Conservation (phyloP, 2,329 filamentous ascomycete species). For the Aulographum hederae region DNA sequence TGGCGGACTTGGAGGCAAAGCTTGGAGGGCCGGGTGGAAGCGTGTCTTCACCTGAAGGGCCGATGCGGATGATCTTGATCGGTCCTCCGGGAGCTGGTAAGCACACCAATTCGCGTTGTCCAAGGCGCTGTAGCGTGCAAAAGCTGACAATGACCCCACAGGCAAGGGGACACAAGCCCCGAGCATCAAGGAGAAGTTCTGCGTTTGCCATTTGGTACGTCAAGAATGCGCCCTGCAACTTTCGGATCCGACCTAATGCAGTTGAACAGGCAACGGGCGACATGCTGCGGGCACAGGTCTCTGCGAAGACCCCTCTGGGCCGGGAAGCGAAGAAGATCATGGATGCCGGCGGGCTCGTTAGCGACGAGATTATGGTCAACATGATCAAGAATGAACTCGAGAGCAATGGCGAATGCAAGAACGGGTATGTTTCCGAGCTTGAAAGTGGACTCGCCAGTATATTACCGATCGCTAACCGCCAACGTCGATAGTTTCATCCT, state of each 20-base stretch:
- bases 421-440: slow-evolving; percentile 53
- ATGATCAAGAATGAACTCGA: slow-evolving; percentile 99
- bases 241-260: background rate
- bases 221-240: too few relatives aligned
- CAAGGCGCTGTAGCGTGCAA: slow-evolving; percentile 7
- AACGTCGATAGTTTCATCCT: slow-evolving; percentile 65
- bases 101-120: slow-evolving; percentile 22
- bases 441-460: too few relatives aligned
- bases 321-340: slow-evolving; percentile 99
- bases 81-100: slow-evolving; percentile 91
- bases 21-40: slow-evolving; percentile 38
- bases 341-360: slow-evolving; percentile 93
- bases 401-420: slow-evolving; percentile 86
- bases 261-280: slow-evolving; percentile 97
- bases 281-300: slow-evolving; percentile 96
- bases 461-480: background rate
- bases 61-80: slow-evolving; percentile 90
- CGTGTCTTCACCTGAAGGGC: slow-evolving; percentile 35
- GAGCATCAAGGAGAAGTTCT: slow-evolving; percentile 95
- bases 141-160: slow-evolving; percentile 22
- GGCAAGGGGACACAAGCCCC: slow-evolving; percentile 98
- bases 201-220: slow-evolving; percentile 89
- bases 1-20: slow-evolving; percentile 67
- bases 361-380: slow-evolving; percentile 97
- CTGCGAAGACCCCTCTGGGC: slow-evolving; percentile 88